Conservation (phyloP, 1,139 yeast genomes). For the Blastobotrys elegans region DNA sequence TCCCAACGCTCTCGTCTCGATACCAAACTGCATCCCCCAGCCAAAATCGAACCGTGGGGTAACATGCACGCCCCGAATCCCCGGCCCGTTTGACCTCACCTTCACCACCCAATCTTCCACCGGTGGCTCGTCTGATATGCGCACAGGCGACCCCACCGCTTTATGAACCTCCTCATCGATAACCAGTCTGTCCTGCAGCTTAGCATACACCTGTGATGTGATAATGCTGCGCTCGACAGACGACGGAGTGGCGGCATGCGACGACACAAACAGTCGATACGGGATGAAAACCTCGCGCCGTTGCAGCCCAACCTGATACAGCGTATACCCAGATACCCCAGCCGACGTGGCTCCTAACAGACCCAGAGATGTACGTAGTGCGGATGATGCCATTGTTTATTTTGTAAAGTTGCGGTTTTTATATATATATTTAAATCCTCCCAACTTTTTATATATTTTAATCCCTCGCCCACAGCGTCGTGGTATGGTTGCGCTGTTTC, state of each 20-base stretch:
- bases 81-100: slow-evolving; percentile 23
- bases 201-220: slow-evolving; percentile 16
- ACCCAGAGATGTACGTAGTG: slow-evolving; percentile 12
- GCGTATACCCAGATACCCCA: slow-evolving; percentile 18
- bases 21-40: slow-evolving; percentile 12
- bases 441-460: no score
- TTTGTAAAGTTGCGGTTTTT: no score
- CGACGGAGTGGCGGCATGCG: slow-evolving; percentile 22
- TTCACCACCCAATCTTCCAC: slow-evolving; percentile 15
- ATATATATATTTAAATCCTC: no score
- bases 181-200: slow-evolving; percentile 21
- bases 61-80: slow-evolving; percentile 22
- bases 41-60: slow-evolving; percentile 5
- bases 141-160: slow-evolving; percentile 20
- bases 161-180: slow-evolving; percentile 24
- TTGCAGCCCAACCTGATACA: slow-evolving; percentile 20
- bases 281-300: slow-evolving; percentile 24
- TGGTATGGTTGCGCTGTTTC: not conserved
- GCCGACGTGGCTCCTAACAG: slow-evolving; percentile 16
- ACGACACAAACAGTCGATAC: slow-evolving; percentile 20
- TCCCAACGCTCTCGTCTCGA: slow-evolving; percentile 20
- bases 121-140: not conserved
- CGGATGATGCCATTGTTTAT: not conserved
- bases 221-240: slow-evolving; percentile 16
- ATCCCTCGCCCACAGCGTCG: slow-evolving; percentile 5